Base-by-base conservation (phyloP, 108 stramenopile species). In the Pseudonitzschia multistriata region DNA sequence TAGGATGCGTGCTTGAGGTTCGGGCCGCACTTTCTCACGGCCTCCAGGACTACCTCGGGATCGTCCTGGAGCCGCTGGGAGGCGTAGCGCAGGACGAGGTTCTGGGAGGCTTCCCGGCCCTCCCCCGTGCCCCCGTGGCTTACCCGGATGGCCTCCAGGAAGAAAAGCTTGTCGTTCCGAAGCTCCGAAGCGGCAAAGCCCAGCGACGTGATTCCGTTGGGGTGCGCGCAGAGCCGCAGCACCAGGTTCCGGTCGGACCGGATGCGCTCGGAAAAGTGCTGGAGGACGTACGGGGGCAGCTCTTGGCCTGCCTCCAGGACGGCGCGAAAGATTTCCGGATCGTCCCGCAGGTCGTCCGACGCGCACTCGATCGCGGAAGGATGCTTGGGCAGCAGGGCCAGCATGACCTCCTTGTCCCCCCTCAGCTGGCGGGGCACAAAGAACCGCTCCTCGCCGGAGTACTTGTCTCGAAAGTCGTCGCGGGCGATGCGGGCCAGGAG, bases 1-100 rank as follows among this genome's bases (percentile, higher is more conserved):
- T 66, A 62, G 50, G 76, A 73, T 28, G 80, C 80, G 49, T 68
- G 56, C 61, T 81, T 76, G 45, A 80, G 39, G 4, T 77, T 65
- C 34, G 62, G 24, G 1, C 83, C 79, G 8, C 70, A 67, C 36
- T 80, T 60, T 19, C 29, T 17, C 13, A 80, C 72, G 24, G 78
- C 78, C 24, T 17, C 48, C 22, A 59, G 53, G 7, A 83, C 83
- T 0, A 83, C 78, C 2, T 71, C 73, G 27, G 45, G 54, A 47
- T 80, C 76, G 22, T 67, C 72, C 50, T 77, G 67, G 2, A 80
- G 69, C 31, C 73, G 71, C 7, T 61, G 68, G 4, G 76, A 74
- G 27, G 76, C 83, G 62, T 77, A 80, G 57, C 66, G 45, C 40
- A 83, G 64, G 5, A 78, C 50, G 33, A 67, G 53, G 5, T 30